Conservation (phyloP, 2,329 filamentous ascomycete species). For the Penicillium sp. region DNA sequence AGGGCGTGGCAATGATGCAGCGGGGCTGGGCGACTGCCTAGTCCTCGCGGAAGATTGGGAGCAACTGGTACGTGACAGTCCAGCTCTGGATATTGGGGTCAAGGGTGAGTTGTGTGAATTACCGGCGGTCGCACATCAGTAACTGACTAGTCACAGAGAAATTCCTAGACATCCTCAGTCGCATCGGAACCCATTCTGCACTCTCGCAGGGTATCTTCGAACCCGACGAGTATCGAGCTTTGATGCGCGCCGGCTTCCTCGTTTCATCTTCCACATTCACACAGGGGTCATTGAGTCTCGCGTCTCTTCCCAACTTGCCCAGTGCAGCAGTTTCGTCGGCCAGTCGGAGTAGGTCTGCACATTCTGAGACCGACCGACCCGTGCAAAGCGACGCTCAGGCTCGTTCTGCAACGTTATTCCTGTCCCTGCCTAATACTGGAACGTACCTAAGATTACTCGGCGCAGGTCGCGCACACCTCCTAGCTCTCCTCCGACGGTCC, state of each 20-base stretch:
- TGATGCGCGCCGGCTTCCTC: conserved; percentile 58
- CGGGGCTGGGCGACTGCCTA: conserved; percentile 60
- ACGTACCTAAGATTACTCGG: conserved; percentile 60
- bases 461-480: conserved; percentile 56
- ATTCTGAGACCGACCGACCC: conserved; percentile 11
- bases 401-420: conserved; percentile 43
- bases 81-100: conserved; percentile 32
- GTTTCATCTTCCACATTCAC: conserved; percentile 48
- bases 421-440: conserved; percentile 62
- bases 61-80: conserved; percentile 38
- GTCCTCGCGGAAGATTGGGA: conserved; percentile 57
- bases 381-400: conserved; percentile 24
- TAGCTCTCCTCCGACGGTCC: conserved; percentile 54
- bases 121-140: background rate
- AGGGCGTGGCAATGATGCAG: conserved; percentile 57
- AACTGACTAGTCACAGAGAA: conserved; percentile 38
- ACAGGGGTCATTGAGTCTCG: conserved; percentile 43
- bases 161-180: conserved; percentile 51
- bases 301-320: conserved; percentile 39
- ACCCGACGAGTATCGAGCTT: conserved; percentile 47
- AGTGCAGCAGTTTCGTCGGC: conserved; percentile 21
- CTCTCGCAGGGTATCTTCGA: conserved; percentile 49
- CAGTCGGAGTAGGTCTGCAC: conserved; percentile 25
- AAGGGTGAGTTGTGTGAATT: conserved; percentile 32
- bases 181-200: conserved; percentile 49